Evolutionary conservation across 2,329 filamentous ascomycete species (phyloP), one percentile per base, ranked within the genome.

Genomic region (Lomentospora prolificans): DNA sequence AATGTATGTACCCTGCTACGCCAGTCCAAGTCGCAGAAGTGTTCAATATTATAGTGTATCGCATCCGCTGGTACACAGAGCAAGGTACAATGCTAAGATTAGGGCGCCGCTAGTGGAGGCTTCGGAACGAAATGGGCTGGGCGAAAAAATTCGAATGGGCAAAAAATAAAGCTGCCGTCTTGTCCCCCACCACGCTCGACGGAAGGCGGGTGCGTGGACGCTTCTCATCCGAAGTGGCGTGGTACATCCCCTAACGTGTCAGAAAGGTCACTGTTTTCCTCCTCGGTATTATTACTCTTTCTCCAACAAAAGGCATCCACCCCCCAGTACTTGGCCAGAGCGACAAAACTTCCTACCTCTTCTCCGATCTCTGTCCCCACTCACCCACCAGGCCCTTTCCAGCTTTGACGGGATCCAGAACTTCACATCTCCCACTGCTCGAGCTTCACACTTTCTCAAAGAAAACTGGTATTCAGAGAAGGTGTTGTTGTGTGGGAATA

Each of bases 301-400:
- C n/a, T n/a, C 44, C 46, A 50, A 55, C 44, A 51, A 55, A 55
- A 55, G 36, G 30, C 10, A 17, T 39, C 46, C 28, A 8, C 31
- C 53, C 52, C 46, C 46, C 53, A 50, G 17, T 27, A 51, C 14
- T 28, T 17, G 25, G 24, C 22, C 19, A 24, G 44, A 51, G 31
- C 17, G 17, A 24, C 7, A 55, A 55, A 51, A 24, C 51, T 51
- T 27, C 53, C 27, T 52, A 33, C 24, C 46, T 33, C 41, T 48
- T 50, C 41, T 25, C 28, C 30, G 30, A 31, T 27, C 22, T 33
- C 46, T 9, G 53, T 55, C 41, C 31, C 53, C 53, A 55, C 53
- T 36, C 44, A 39, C 50, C 44, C 44, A 52, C 50, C 50, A 52
- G 31, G 17, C 50, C 50, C 24, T 31, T 39, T 36, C 31, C 50